Percentiles rank a stretch among this genome's conserved stretches.
These are phyloP conservation scores for Lyophyllum decastes DNA, from an alignment of 768 basidiomycete species.

Conservation along the genomic window DNA sequence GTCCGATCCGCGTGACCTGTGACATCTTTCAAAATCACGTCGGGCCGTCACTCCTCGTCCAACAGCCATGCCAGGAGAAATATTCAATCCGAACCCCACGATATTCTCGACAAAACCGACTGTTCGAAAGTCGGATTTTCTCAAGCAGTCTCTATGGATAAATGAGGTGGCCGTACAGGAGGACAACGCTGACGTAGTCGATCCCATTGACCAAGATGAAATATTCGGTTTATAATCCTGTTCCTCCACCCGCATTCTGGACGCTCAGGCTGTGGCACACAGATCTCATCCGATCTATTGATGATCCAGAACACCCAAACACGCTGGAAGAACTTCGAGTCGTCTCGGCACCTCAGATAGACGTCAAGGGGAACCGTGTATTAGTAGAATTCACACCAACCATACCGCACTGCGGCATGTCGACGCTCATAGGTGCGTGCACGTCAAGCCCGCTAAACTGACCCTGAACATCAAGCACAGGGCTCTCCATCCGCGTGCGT, in stretches of 20 bases:
- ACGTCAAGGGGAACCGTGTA: slow-evolving; percentile 58
- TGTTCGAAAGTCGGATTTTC: slow-evolving; percentile 40
- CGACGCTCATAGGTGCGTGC: slow-evolving; percentile 85
- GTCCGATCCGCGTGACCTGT: slow-evolving; percentile 26
- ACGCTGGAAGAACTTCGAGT: slow-evolving; percentile 94
- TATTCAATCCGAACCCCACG: slow-evolving; percentile 91
- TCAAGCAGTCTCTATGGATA: slow-evolving; percentile 63
- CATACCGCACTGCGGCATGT: slow-evolving; percentile 97
- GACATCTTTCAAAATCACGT: neutral
- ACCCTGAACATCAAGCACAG: slow-evolving; percentile 37
- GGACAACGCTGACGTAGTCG: slow-evolving; percentile 53
- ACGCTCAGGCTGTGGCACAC: slow-evolving; percentile 3
- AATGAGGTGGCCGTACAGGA: slow-evolving; percentile 44
- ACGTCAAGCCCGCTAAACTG: neutral
- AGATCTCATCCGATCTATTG: slow-evolving; percentile 92
- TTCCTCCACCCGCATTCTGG: neutral
- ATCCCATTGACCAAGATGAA: slow-evolving; percentile 88
- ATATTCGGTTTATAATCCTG: slow-evolving; percentile 62
- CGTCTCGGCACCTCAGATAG: slow-evolving; percentile 87
- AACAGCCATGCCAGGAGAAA: slow-evolving; percentile 49
- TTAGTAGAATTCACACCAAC: slow-evolving; percentile 95
- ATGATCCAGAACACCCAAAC: slow-evolving; percentile 94
- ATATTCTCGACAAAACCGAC: slow-evolving; percentile 63
- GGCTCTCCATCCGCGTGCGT: slow-evolving; percentile 93
- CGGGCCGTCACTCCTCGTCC: slow-evolving; percentile 14